Conservation (phyloP, 2,329 filamentous ascomycete genomes). For the Ascocoryne sarcoides region DNA sequence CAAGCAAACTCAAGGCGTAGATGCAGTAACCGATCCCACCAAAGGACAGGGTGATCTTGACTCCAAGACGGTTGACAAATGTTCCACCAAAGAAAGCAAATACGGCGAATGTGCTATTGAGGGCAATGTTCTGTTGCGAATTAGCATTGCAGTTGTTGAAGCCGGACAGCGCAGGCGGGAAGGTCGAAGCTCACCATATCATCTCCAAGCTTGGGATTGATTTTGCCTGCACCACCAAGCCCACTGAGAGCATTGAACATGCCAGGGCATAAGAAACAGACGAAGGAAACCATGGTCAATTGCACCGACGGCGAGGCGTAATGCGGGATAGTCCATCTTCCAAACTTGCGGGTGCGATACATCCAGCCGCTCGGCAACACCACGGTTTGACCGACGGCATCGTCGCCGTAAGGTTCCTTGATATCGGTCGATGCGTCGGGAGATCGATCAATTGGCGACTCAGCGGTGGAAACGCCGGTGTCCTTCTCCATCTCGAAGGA, state of each 20-base stretch:
- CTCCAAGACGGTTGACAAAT: conserved; percentile 67
- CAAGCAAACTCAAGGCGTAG: conserved; percentile 63
- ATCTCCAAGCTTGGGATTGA: conserved; percentile 45
- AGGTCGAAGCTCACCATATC: conserved; percentile 27
- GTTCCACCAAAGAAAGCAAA: conserved; percentile 66
- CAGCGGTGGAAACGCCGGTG: neutral
- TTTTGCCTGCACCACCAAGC: conserved; percentile 54
- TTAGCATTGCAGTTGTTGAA: conserved; percentile 1
- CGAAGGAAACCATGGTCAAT: conserved; percentile 60
- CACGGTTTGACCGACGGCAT: neutral
- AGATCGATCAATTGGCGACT: neutral
- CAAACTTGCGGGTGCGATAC: conserved; percentile 53
- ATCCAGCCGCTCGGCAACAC: conserved; percentile 45
- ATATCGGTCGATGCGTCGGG: neutral
- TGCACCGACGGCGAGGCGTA: conserved; percentile 68
- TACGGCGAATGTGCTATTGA: conserved; percentile 44
- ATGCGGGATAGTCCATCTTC: conserved; percentile 47
- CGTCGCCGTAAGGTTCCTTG: conserved; percentile 1
- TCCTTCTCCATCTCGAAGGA: neutral
- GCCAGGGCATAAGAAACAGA: conserved; percentile 64
- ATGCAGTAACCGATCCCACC: conserved; percentile 71
- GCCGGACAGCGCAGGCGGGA: too few relatives aligned
- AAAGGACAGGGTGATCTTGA: conserved; percentile 58
- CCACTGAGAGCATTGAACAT: conserved; percentile 64
- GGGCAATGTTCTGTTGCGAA: conserved; percentile 30